Percentiles rank a stretch among this genome's conserved stretches.
Conservation (phyloP, 2,329 filamentous ascomycete genomes). For the Curvularia verruculosa region DNA sequence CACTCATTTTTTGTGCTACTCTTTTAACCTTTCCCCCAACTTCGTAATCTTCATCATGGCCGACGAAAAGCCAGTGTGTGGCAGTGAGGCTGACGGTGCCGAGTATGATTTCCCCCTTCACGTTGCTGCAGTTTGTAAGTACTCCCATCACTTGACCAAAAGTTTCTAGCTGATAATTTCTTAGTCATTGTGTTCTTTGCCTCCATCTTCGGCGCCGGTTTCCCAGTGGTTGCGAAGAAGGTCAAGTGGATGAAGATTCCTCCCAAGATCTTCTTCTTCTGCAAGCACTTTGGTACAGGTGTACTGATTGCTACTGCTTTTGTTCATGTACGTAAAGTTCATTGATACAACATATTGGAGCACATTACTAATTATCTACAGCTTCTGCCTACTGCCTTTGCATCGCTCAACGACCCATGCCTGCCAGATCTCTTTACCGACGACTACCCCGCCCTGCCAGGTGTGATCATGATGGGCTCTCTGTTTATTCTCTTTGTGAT, state of each 20-base stretch:
- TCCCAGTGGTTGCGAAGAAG: conserved; percentile 55
- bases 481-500: conserved; percentile 67
- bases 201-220: conserved; percentile 47
- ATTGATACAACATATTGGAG: neutral
- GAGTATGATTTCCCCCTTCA: conserved; percentile 48
- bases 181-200: conserved; percentile 48
- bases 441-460: conserved; percentile 66
- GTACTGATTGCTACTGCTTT: conserved; percentile 88
- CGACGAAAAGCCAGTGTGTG: conserved; percentile 43
- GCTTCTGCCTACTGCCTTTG: conserved; percentile 66
- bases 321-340: conserved; percentile 62
- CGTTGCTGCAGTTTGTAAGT: conserved; percentile 49
- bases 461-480: conserved; percentile 69
- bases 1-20: conserved; percentile 21
- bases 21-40: conserved; percentile 10
- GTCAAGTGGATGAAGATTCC: conserved; percentile 65
- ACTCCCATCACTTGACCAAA: neutral
- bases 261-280: conserved; percentile 64
- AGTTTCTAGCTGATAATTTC: conserved; percentile 18
- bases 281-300: conserved; percentile 71
- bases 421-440: conserved; percentile 66
- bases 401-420: conserved; percentile 54
- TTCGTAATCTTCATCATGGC: conserved; percentile 33
- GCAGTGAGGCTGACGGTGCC: conserved; percentile 36
- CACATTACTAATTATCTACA: conserved; percentile 13